Percentiles rank a stretch among this genome's conserved stretches.
Conservation (phyloP, 768 basidiomycete genomes). For the Dendrothele bispora region DNA sequence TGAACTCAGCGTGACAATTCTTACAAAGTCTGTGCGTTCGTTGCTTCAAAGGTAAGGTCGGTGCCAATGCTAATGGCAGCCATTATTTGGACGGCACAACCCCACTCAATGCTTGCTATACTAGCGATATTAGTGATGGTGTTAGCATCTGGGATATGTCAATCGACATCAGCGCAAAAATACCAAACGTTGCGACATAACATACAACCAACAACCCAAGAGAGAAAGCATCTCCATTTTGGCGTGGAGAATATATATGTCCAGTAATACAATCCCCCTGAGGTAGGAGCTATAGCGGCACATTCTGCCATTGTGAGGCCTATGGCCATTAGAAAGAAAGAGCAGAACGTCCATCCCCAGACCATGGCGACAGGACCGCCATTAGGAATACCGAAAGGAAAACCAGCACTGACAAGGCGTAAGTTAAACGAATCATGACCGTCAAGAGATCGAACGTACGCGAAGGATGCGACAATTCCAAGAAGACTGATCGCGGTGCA, state of each 20-base stretch:
- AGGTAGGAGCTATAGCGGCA: constrained; percentile 50
- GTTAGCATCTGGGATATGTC: constrained; percentile 38
- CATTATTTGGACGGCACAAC: constrained; percentile 61
- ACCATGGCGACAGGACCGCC: constrained; percentile 48
- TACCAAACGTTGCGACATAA: not conserved
- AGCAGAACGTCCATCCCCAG: constrained; percentile 50
- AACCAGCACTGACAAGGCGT: constrained; percentile 32
- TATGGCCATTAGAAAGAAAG: constrained; percentile 46
- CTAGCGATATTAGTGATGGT: constrained; percentile 49
- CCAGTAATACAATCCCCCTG: constrained; percentile 54
- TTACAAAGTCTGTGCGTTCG: constrained; percentile 11
- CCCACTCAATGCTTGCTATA: constrained; percentile 66
- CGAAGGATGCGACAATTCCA: constrained; percentile 52
- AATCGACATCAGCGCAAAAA: not conserved
- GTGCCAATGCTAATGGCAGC: constrained; percentile 62
- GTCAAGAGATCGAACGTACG: constrained; percentile 31
- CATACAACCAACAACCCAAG: constrained; percentile 65
- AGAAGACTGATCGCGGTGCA: constrained; percentile 52
- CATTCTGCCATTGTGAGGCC: constrained; percentile 53
- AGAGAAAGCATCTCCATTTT: constrained; percentile 50
- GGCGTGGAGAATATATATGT: constrained; percentile 52
- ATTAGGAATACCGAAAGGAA: constrained; percentile 47
- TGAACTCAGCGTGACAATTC: constrained; percentile 33
- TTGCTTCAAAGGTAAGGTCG: constrained; percentile 32
- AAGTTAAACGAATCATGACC: not conserved